Percentiles rank a stretch among this genome's conserved stretches.
Evolutionary conservation across 345 rosid species (phyloP).

Genomic region (Zanthoxylum bungeanum): DNA sequence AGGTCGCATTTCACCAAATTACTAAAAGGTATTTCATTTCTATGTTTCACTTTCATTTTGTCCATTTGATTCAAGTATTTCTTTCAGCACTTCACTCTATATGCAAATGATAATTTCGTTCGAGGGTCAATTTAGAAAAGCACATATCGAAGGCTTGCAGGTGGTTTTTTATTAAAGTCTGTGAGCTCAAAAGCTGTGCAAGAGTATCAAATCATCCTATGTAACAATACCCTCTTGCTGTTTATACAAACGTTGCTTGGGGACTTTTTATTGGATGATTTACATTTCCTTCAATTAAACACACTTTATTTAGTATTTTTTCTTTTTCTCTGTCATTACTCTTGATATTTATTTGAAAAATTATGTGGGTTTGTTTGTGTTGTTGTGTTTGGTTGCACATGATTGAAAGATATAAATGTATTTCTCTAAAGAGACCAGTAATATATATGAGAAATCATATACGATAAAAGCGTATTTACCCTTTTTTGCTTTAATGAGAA

Average conservation of each 20-base stretch:
- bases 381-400: neutral
- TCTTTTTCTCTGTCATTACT: neutral
- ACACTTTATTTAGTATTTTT: neutral
- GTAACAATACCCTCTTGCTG: slow-evolving; percentile 25
- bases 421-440: neutral
- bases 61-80: neutral
- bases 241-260: slow-evolving; percentile 17
- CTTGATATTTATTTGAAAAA: neutral
- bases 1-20: neutral
- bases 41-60: neutral
- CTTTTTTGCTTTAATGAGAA: neutral
- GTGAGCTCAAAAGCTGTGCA: slow-evolving; percentile 86
- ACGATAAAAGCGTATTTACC: neutral
- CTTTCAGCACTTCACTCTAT: neutral
- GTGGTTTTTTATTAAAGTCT: slow-evolving; percentile 30
- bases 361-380: neutral
- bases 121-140: slow-evolving; percentile 16
- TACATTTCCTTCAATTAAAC: slow-evolving; percentile 18
- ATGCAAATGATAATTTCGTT: neutral
- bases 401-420: neutral
- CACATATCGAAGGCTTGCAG: slow-evolving; percentile 93
- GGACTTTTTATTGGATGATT: slow-evolving; percentile 33
- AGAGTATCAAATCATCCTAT: slow-evolving; percentile 36
- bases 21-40: slow-evolving; percentile 1
- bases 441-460: too few relatives aligned